Evolutionary conservation across 2,329 filamentous ascomycete species (phyloP).

Genomic region (Fonsecaea multimorphosa): DNA sequence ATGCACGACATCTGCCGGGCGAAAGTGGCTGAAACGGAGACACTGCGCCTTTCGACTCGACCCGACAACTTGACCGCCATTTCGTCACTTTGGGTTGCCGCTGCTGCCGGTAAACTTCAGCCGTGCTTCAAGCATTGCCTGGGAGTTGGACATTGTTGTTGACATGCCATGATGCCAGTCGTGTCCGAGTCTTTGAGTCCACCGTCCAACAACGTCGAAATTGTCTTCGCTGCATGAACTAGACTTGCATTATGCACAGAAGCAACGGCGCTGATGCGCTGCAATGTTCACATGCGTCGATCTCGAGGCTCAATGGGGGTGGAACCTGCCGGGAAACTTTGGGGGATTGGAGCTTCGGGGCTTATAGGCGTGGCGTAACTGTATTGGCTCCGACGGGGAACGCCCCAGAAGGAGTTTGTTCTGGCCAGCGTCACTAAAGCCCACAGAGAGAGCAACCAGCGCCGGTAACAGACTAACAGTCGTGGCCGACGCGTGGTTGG

Average conservation of each 20-base stretch:
- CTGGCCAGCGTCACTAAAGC: neutral
- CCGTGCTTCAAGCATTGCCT: neutral
- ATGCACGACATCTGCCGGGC: slow-evolving; percentile 20
- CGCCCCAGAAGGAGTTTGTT: slow-evolving; percentile 15
- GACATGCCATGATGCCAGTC: neutral
- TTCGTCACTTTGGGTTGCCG: slow-evolving; percentile 6
- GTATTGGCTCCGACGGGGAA: neutral
- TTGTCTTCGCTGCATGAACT: slow-evolving; percentile 7
- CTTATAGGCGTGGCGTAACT: slow-evolving; percentile 10
- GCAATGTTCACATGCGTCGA: slow-evolving; percentile 15
- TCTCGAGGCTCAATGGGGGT: neutral
- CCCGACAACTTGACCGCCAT: neutral
- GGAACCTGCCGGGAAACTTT: neutral
- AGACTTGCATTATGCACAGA: slow-evolving; percentile 9
- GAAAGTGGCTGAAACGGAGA: slow-evolving; percentile 18
- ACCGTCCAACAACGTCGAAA: neutral
- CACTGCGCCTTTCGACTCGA: neutral
- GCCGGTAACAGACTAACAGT: neutral
- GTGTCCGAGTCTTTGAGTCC: neutral
- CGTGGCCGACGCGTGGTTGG: slow-evolving; percentile 7
- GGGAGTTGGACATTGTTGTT: neutral
- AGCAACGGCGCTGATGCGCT: slow-evolving; percentile 2
- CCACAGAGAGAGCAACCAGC: slow-evolving; percentile 3
- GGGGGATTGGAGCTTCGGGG: neutral
- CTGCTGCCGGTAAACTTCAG: neutral